Evolutionary conservation across 129 eudicot genomes (phyloP), one percentile per base, ranked within the genome.

Genomic region (Dittrichia graveolens): DNA sequence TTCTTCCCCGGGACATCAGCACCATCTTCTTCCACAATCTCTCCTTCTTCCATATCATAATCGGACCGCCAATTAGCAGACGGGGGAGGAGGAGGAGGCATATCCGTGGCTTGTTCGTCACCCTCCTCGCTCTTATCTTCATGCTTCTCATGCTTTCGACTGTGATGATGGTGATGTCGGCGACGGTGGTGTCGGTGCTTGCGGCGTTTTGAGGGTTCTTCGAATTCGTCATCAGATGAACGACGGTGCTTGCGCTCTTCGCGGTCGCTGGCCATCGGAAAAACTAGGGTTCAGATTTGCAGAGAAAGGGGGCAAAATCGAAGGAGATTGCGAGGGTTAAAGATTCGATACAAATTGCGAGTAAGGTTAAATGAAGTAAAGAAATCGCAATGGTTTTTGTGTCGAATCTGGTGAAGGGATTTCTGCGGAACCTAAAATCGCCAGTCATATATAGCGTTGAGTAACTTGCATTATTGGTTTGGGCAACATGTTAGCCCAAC

Each of bases 41-140:
- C 98, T 34, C 98, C 98, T 83, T 94, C 98, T 75, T 94, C 98
- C 96, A 94, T 88, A 47, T 94, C 98, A 58, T 85, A 84, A 87
- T 89, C 90, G 1, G 82, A 60, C 77, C 75, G 82, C 34, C 40
- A 79, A 75, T 46, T 61, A 24, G 45, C 9, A 47, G 67, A n/a
- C 4, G 59, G 11, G 10, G 73, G 54, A 14, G 80, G 83, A 44
- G 70, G 74, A 31, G 69, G 75, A 4, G 74, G 69, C 68, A 68
- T 69, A 55, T 69, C 54, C 48, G 68, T 43, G 19, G 6, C 39
- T 38, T 67, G 62, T 50, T 71, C 77, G 3, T 52, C 75, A 4
- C 48, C 88, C 5, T 50, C 79, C 5, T 57, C 82, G 16, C 62
- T 78, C 48, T 63, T 78, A 46, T 47, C 75, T 71, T 77, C 89